Percentiles rank a stretch among this genome's conserved stretches.
Conservation (phyloP, 805 yeast species). For the Saccharomycopsis capsularis region DNA sequence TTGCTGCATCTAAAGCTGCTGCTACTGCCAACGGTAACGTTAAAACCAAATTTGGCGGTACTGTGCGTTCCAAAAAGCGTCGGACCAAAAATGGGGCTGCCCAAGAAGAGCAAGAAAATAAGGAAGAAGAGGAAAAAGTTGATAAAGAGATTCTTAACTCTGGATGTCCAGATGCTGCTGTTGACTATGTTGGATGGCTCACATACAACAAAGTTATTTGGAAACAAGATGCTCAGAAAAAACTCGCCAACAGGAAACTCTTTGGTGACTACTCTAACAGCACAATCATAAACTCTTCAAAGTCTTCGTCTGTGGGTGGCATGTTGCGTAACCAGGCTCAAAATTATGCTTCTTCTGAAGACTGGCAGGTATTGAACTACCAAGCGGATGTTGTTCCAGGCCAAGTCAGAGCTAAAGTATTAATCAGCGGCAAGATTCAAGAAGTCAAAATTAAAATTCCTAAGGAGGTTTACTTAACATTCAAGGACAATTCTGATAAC, state of each 20-base stretch:
- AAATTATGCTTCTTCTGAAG: slow-evolving; percentile 56
- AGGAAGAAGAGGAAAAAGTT: slow-evolving; percentile 29
- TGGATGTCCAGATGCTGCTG: slow-evolving; percentile 58
- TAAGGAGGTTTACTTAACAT: slow-evolving; percentile 46
- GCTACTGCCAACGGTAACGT: slow-evolving; percentile 29
- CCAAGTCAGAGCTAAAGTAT: slow-evolving; percentile 64
- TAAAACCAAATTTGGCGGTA: slow-evolving; percentile 31
- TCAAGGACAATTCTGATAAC: slow-evolving; percentile 1
- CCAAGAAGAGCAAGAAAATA: too few relatives aligned
- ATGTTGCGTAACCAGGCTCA: slow-evolving; percentile 76
- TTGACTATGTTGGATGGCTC: slow-evolving; percentile 63
- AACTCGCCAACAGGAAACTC: slow-evolving; percentile 62
- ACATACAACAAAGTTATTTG: slow-evolving; percentile 81
- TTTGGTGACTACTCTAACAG: slow-evolving; percentile 61
- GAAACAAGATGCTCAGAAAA: slow-evolving; percentile 67
- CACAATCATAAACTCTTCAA: slow-evolving; percentile 42
- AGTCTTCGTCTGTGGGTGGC: slow-evolving; percentile 46
- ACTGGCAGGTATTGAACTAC: slow-evolving; percentile 81
- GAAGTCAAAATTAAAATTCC: slow-evolving; percentile 67
- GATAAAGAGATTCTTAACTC: slow-evolving; percentile 42
- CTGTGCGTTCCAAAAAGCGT: slow-evolving; percentile 41
- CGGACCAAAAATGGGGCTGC: background rate
- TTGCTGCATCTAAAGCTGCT: slow-evolving; percentile 26
- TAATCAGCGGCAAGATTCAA: slow-evolving; percentile 68
- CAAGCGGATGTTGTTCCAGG: slow-evolving; percentile 57